A percentile compares a stretch with the other conserved stretches of the same genome.
Conservation (phyloP, 179 eudicot genomes). For the Silene vulgaris region DNA sequence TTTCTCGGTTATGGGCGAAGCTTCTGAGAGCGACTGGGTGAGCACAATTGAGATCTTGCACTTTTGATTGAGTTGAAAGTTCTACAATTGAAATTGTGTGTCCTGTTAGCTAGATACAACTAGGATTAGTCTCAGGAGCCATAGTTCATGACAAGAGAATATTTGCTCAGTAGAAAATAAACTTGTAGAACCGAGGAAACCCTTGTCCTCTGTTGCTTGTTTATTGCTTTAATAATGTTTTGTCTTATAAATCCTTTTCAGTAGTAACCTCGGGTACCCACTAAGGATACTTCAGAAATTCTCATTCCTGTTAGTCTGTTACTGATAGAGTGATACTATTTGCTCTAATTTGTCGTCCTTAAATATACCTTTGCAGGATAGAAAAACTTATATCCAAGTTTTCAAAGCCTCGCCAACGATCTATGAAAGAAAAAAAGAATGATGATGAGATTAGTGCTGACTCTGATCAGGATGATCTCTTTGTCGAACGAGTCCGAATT, state of each 20-base stretch:
- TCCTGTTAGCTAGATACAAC: conserved; percentile 7
- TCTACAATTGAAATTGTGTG: not conserved
- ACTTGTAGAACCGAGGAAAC: not conserved
- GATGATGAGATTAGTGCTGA: not conserved
- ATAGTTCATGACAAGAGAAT: not conserved
- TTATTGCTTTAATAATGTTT: not conserved
- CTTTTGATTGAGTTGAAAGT: conserved; percentile 1
- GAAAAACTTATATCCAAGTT: not conserved
- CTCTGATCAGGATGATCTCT: conserved; percentile 4
- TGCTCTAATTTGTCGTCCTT: not conserved
- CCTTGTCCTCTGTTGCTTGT: not conserved
- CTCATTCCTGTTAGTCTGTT: not conserved
- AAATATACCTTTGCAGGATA: not conserved
- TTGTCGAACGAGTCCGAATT: conserved; percentile 1
- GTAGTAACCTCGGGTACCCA: not conserved
- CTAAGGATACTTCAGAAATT: not conserved
- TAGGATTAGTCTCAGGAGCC: conserved; percentile 2
- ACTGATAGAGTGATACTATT: not conserved
- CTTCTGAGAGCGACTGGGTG: conserved; percentile 50
- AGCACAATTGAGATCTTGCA: conserved; percentile 11
- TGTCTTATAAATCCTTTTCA: not conserved
- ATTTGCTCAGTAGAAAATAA: not conserved
- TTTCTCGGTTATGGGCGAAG: conserved; percentile 76
- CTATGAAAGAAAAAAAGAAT: not conserved
- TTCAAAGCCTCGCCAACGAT: not conserved